Conservation (phyloP, 257 asterid species). For the Fraxinus cuspidata region DNA sequence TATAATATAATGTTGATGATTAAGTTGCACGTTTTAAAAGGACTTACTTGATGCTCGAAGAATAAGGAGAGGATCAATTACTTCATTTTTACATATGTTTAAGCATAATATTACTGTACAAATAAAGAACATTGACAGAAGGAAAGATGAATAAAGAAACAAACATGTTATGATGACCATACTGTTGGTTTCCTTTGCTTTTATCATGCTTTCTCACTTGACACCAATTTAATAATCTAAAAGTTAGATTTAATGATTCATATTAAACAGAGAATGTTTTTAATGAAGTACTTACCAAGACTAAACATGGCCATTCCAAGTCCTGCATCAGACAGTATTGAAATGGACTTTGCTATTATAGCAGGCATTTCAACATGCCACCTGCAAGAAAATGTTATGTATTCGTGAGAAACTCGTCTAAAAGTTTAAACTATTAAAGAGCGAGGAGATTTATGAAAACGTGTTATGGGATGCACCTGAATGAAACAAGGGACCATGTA, state of each 20-base stretch:
- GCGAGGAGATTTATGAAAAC: background rate
- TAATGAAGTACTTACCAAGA: slow-evolving; percentile 60
- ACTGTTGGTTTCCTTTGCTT: slow-evolving; percentile 39
- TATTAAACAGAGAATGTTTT: slow-evolving; percentile 11
- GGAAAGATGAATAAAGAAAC: slow-evolving; percentile 29
- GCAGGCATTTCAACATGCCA: slow-evolving; percentile 98
- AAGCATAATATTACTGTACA: background rate
- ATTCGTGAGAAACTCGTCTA: background rate
- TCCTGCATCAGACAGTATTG: slow-evolving; percentile 97
- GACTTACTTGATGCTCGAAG: too few relatives aligned
- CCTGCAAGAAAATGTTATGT: slow-evolving; percentile 37
- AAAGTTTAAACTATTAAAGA: background rate
- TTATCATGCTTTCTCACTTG: slow-evolving; percentile 49
- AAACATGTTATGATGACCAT: slow-evolving; percentile 58
- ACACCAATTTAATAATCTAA: slow-evolving; percentile 18
- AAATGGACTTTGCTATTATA: slow-evolving; percentile 79
- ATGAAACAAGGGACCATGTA: slow-evolving; percentile 84
- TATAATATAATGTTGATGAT: too few relatives aligned
- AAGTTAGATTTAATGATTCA: slow-evolving; percentile 17
- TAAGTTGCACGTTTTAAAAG: too few relatives aligned
- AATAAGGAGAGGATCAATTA: background rate
- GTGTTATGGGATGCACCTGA: slow-evolving; percentile 52
- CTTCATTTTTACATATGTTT: background rate
- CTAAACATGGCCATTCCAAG: slow-evolving; percentile 99
- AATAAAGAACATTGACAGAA: background rate